Evolutionary conservation across 2,329 filamentous ascomycete species (phyloP).

Genomic region (Fusarium zealandicum): DNA sequence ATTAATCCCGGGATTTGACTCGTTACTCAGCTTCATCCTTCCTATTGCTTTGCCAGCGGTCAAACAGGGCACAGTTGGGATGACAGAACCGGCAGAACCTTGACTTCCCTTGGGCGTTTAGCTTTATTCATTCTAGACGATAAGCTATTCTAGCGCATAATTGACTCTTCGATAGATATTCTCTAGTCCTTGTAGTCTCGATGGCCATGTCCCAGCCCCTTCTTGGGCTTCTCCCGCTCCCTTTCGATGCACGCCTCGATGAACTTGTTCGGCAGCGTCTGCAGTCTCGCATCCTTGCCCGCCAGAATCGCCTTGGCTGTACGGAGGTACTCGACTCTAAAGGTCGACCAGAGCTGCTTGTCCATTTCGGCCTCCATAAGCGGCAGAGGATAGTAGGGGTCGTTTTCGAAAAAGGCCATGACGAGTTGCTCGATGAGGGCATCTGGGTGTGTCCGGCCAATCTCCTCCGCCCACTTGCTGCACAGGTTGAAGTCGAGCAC

Average conservation of each 20-base stretch:
- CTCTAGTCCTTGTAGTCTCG: background rate
- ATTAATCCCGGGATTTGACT: too few relatives aligned
- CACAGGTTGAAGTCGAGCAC: slow-evolving; percentile 38
- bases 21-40: too few relatives aligned
- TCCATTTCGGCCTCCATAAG: slow-evolving; percentile 14
- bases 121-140: too few relatives aligned
- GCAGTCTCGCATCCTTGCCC: background rate
- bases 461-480: slow-evolving; percentile 16
- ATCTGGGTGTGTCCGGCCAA: slow-evolving; percentile 13
- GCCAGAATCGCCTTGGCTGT: background rate
- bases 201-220: slow-evolving; percentile 3
- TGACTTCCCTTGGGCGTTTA: too few relatives aligned
- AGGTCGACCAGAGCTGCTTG: slow-evolving; percentile 23
- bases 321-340: slow-evolving; percentile 2
- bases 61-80: too few relatives aligned
- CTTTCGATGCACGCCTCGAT: background rate
- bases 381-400: slow-evolving; percentile 38
- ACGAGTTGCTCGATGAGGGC: slow-evolving; percentile 27
- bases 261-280: background rate
- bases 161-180: too few relatives aligned
- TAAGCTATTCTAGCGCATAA: too few relatives aligned
- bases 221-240: background rate
- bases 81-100: too few relatives aligned
- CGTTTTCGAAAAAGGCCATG: slow-evolving; percentile 34
- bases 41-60: too few relatives aligned